Evolutionary conservation across 2,329 filamentous ascomycete genomes (phyloP), one percentile per base, ranked within the genome.

Genomic region (Lanzia echinophila): DNA sequence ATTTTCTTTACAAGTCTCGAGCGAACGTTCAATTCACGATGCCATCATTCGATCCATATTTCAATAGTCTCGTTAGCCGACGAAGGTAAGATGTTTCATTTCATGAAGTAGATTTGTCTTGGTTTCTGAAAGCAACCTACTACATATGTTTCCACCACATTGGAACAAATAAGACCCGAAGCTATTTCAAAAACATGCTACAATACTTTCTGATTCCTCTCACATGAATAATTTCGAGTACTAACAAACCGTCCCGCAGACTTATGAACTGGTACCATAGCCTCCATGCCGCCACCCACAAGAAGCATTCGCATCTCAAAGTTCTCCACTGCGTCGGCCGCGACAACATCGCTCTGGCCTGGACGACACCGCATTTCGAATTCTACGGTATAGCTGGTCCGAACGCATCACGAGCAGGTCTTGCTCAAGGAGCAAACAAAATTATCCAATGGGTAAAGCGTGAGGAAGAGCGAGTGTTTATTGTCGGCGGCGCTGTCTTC

Each of bases 1-100:
- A 99, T 73, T 99, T 97, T 67, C 73, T 99, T 17, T 99, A 96
- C 77, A 99, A 97, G 71, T 96, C 89, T 15, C 82, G 89, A 56
- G 84, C 86, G 19, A 96, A 99, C 63, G 94, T 99, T 28, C 95
- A 99, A 69, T 99, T 96, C 70, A 87, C 83, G 62, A 96, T 95
- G 89, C 87, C 91, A 1, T 84, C 88, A 0, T 86, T 90, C 57
- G 77, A 82, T 10, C 86, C 88, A 0, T 75, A 84, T 54, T 94
- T 94, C 65, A 70, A 69, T 22, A 74, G 67, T 2, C 68, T 80
- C 3, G 73, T 88, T 45, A 77, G 82, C 41, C 78, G 82, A 48
- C 78, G 90, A 67, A 81, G 83, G 71, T 82, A 69, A 56, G 60
- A 70, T 63, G 15, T 34, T 46, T 17, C 50, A 31, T 38, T 39